Evolutionary conservation across 495 filamentous ascomycete species (phyloP).

Genomic region (Daldinia vernicosa): DNA sequence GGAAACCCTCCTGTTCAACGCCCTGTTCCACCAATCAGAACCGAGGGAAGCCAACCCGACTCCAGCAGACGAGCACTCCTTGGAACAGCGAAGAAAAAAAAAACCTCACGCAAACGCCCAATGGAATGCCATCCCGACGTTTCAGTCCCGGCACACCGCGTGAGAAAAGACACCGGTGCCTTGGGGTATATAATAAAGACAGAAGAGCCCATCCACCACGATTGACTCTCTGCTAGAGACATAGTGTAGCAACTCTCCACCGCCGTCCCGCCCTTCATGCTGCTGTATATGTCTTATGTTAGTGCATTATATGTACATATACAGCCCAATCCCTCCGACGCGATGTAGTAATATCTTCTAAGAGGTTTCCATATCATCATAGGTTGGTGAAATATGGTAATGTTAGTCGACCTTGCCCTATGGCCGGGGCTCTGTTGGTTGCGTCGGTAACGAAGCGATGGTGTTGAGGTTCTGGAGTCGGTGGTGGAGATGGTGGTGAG

Average conservation of each 20-base stretch:
- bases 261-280: neutral
- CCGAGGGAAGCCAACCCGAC: slow-evolving; percentile 9
- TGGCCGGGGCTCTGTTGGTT: slow-evolving; percentile 1
- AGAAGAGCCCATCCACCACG: neutral
- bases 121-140: slow-evolving; percentile 32
- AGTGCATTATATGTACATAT: slow-evolving; percentile 22
- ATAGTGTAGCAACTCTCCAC: neutral
- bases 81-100: slow-evolving; percentile 8
- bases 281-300: slow-evolving; percentile 14
- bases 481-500: slow-evolving; percentile 34
- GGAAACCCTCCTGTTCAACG: slow-evolving; percentile 22
- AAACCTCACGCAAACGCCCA: slow-evolving; percentile 21
- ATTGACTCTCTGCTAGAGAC: neutral
- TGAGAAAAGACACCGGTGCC: neutral
- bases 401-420: slow-evolving; percentile 2
- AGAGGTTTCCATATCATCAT: neutral
- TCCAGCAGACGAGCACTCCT: slow-evolving; percentile 6
- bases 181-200: neutral
- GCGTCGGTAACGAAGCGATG: slow-evolving; percentile 32
- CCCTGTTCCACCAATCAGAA: slow-evolving; percentile 30
- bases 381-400: neutral
- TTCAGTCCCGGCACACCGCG: slow-evolving; percentile 13
- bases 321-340: slow-evolving; percentile 2
- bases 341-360: slow-evolving; percentile 4
- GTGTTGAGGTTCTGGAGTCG: slow-evolving; percentile 40